Evolutionary conservation across 2,329 filamentous ascomycete genomes (phyloP), one percentile per base, ranked within the genome.

Genomic region (Diaporthe aspalathi): DNA sequence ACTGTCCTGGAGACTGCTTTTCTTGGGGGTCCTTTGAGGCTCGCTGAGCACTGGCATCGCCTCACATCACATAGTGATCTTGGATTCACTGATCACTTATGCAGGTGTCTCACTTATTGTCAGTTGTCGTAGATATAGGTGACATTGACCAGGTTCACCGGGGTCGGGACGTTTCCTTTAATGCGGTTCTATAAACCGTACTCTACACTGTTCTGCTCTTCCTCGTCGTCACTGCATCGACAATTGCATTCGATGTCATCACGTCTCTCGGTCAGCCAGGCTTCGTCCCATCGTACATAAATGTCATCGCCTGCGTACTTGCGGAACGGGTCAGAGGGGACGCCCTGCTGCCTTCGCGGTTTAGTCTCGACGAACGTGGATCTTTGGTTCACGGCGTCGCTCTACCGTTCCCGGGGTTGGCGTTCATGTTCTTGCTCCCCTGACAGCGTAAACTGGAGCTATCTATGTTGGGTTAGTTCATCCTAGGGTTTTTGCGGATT

Each of bases 391-490:
- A 63, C 7, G 57, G 57, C 27, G 1, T 49, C 6, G 57, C 43
- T 63, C 27, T 63, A n/a, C 35, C 32, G 17, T 63, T 63, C 35
- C 27, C 49, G 12, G 43, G 57, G 7, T 17, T 63, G 20, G 57
- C 43, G 9, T 63, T 63, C 24, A 16, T 63, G 27, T 63, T 63
- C 29, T 35, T 49, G 20, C 49, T 63, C 43, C 49, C 49, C 40
- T 47, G 57, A 43, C 35, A 47, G 40, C 32, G 49, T 63, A 43
- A 63, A 63, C 43, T 63, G 57, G 57, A 63, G 57, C 20, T 63
- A 43, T 11, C 43, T 63, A 3, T 63, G n/a, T 49, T 63, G 27
- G 57, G 14, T 49, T 63, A 27, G 14, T 49, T 63, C 45, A 65
- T 50, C 8, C 29, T 65, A 20, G 60, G 60, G 2, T 65, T 65